Percentiles rank a stretch among this genome's conserved stretches.
phyloP scores from a whole-genome alignment of 1,139 yeast genomes.

The Blastobotrys aristatus region DNA sequence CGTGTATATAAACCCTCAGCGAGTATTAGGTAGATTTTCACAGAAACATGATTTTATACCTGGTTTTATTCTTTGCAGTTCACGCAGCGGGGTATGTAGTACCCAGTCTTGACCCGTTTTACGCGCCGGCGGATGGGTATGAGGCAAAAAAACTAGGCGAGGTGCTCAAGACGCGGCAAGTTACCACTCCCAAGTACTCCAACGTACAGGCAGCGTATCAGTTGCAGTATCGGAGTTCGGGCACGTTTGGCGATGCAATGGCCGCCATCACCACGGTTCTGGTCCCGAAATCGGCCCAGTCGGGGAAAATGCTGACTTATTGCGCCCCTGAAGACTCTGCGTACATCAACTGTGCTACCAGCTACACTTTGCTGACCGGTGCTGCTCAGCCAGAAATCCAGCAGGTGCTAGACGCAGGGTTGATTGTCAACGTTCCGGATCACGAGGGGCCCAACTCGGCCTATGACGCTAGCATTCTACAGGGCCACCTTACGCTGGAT shows the following conservation, averaged over 20 bases:
- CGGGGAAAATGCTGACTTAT: constrained; percentile 25
- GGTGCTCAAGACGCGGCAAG: constrained; percentile 12
- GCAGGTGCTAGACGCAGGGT: constrained; percentile 9
- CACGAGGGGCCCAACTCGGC: constrained; percentile 28
- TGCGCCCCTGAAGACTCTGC: constrained; percentile 30
- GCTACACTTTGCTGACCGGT: constrained; percentile 18
- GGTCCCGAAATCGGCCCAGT: constrained; percentile 22
- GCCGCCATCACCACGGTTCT: constrained; percentile 29
- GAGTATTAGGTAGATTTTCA: too few species aligned
- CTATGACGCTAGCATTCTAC: constrained; percentile 23
- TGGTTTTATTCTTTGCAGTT: too few species aligned
- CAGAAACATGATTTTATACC: too few species aligned
- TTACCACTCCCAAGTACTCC: neutral
- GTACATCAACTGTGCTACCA: constrained; percentile 29
- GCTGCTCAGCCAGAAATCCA: neutral
- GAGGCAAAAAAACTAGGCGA: constrained; percentile 19
- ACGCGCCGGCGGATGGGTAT: constrained; percentile 23
- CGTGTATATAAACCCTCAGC: too few species aligned
- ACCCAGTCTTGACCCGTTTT: constrained; percentile 24
- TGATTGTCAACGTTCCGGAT: constrained; percentile 25
- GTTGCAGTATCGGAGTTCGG: constrained; percentile 25
- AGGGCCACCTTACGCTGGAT: constrained; percentile 28
- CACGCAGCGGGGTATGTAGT: too few species aligned
- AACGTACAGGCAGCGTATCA: constrained; percentile 18
- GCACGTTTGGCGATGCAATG: constrained; percentile 26